Evolutionary conservation across 2,329 filamentous ascomycete species (phyloP).

Genomic region (Trematosphaeria pertusa): DNA sequence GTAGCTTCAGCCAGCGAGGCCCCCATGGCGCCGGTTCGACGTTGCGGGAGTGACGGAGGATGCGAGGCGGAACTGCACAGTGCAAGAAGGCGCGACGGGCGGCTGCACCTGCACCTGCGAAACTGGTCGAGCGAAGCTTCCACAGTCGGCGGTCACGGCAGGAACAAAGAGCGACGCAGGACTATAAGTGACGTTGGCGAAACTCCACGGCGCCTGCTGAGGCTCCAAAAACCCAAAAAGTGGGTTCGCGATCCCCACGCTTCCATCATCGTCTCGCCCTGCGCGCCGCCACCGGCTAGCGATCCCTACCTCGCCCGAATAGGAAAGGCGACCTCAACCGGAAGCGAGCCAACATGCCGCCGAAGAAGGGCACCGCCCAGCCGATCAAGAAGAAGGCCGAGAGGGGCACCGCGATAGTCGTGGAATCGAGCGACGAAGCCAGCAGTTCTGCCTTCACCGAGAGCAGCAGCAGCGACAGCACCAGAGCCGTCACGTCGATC

Average conservation of each 20-base stretch:
- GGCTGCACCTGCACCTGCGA: slow-evolving; percentile 17
- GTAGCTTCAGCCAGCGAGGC: slow-evolving; percentile 70
- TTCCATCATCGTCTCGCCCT: slow-evolving; percentile 25
- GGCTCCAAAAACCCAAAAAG: slow-evolving; percentile 2
- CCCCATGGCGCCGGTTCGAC: slow-evolving; percentile 37
- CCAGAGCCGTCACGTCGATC: too few relatives aligned
- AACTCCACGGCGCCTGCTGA: too few relatives aligned
- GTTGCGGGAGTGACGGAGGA: slow-evolving; percentile 17
- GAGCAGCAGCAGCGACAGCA: background rate
- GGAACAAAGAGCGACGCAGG: slow-evolving; percentile 1
- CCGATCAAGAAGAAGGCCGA: slow-evolving; percentile 24
- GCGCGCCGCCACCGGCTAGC: slow-evolving; percentile 31
- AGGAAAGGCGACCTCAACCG: slow-evolving; percentile 9
- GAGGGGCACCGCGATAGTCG: slow-evolving; percentile 16
- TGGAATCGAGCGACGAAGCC: slow-evolving; percentile 16
- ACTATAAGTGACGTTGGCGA: too few relatives aligned
- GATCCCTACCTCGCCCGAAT: slow-evolving; percentile 18
- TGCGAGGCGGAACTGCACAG: slow-evolving; percentile 16
- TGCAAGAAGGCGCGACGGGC: slow-evolving; percentile 26
- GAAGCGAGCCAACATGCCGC: slow-evolving; percentile 23
- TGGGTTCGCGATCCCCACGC: slow-evolving; percentile 27
- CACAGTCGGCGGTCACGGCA: background rate
- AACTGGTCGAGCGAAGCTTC: too few relatives aligned
- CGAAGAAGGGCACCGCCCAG: slow-evolving; percentile 32
- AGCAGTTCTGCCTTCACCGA: background rate